A percentile compares a stretch with the other conserved stretches of the same genome.
These are phyloP conservation scores for Arabidopsis hybrid DNA, from an alignment of 441 rosid genomes.

Conservation along the genomic window DNA sequence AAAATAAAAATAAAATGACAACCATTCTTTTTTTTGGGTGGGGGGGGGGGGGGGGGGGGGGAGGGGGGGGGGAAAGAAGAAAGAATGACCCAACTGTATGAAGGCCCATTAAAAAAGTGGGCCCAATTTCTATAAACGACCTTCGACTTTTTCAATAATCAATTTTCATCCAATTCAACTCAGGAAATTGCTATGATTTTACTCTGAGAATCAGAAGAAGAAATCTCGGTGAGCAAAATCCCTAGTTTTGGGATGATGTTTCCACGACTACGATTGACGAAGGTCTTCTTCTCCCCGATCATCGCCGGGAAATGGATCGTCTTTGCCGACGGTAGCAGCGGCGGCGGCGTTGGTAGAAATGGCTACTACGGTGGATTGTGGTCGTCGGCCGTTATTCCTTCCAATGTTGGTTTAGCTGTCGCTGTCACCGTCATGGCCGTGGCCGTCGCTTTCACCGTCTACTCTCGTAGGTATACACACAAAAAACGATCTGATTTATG, in stretches of 20 bases:
- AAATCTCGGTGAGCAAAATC: constrained; percentile 40
- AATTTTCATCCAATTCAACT: not conserved
- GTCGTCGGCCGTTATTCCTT: constrained; percentile 53
- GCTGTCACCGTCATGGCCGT: constrained; percentile 82
- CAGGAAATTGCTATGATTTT: constrained; percentile 15
- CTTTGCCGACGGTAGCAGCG: constrained; percentile 56
- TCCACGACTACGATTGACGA: constrained; percentile 37
- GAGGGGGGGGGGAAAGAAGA: too few species aligned
- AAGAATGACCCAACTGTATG: not conserved
- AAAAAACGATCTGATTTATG: constrained; percentile 27
- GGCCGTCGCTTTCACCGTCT: constrained; percentile 68
- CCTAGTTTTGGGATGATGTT: constrained; percentile 59
- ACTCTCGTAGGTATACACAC: constrained; percentile 62
- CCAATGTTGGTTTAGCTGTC: constrained; percentile 67
- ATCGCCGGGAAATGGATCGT: constrained; percentile 55
- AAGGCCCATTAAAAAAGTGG: constrained; percentile 24
- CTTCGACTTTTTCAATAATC: constrained; percentile 17
- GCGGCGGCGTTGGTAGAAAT: constrained; percentile 44
- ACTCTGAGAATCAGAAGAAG: constrained; percentile 33
- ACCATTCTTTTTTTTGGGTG: too few species aligned
- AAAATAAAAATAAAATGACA: too few species aligned
- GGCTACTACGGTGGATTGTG: constrained; percentile 56
- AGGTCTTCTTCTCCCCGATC: constrained; percentile 43
- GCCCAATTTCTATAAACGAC: constrained; percentile 2
- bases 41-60: too few species aligned